Evolutionary conservation across 345 rosid genomes (phyloP), one percentile per base, ranked within the genome.

Genomic region (Isatis tinctoria): DNA sequence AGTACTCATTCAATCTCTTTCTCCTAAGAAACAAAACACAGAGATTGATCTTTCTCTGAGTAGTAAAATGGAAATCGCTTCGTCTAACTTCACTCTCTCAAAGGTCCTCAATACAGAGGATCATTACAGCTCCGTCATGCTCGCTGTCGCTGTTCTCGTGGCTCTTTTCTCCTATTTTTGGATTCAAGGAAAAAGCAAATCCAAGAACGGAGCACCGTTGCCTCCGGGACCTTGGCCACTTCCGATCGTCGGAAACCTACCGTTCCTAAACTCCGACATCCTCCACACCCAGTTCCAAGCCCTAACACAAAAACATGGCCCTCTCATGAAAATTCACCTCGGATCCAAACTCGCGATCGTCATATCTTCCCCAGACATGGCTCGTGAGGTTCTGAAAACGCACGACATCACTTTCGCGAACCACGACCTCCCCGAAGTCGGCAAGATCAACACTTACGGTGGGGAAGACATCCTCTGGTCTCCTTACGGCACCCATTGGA

Each of bases 161-260:
- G 67, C 72, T 37, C 56, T 63, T 4, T 5, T 71, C 1, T 63
- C 66, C 7, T 77, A 54, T 61, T 64, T 77, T 7, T 77, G 61
- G 67, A 48, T 77, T 17, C 64, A 69, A 1, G 33, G 60, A 6
- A 77, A 70, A 32, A 47, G 67, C 24, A 76, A 76, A 41, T 26
- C 74, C 33, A 70, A 45, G 26, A 57, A 65, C 10, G 60, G 44
- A 35, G 16, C 80, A 48, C 71, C 75, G 26, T 71, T 77, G 37
- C 80, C 80, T 70, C 84, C 84, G 0, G 82, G 84, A 74, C 84
- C 84, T 0, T 64, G 59, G 51, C 79, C 81, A 40, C 54, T 78
- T n/a, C 84, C 84, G 1, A 51, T 81, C 33, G 63, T 81, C 10
- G 81, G 81, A 66, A 78, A 74, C 75, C 82, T 81, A 18, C 84